Conservation (phyloP, 495 filamentous ascomycete species). For the Hypoxylon fuscum region DNA sequence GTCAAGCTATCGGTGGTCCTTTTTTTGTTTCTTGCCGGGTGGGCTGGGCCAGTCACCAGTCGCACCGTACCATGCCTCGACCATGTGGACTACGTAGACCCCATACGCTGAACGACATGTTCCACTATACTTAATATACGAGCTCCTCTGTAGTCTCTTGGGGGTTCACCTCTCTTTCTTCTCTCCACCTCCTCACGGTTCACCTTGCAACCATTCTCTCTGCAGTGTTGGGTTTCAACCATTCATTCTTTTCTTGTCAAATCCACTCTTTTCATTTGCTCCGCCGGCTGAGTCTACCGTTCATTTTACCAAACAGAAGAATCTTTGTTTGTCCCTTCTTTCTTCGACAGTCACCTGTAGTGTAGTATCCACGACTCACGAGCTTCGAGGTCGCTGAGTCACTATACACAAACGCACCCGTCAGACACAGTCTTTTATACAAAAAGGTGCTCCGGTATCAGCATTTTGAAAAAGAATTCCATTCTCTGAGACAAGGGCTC, state of each 20-base stretch:
- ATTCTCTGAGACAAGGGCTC: constrained; percentile 34
- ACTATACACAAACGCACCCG: constrained; percentile 5
- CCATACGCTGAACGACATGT: constrained; percentile 16
- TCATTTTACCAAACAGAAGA: constrained; percentile 48
- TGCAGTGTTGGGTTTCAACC: constrained; percentile 32
- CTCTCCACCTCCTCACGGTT: constrained; percentile 19
- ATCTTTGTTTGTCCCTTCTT: constrained; percentile 44
- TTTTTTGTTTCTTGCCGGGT: constrained; percentile 9
- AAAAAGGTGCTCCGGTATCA: constrained; percentile 21
- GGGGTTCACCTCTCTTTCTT: constrained; percentile 13
- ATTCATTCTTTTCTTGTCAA: constrained; percentile 43
- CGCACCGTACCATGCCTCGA: constrained; percentile 2
- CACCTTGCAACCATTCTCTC: constrained; percentile 25
- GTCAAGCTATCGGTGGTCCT: not conserved
- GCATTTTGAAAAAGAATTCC: constrained; percentile 26
- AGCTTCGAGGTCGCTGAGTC: constrained; percentile 19
- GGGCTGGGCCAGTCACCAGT: constrained; percentile 7
- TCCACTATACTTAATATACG: constrained; percentile 35
- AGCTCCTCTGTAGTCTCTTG: constrained; percentile 24
- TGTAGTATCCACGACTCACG: constrained; percentile 17
- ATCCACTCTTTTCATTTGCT: constrained; percentile 36
- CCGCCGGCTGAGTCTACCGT: constrained; percentile 51
- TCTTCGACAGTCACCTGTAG: constrained; percentile 33
- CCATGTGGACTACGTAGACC: constrained; percentile 5
- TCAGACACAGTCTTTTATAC: constrained; percentile 21